Evolutionary conservation across 768 basidiomycete genomes (phyloP).

Genomic region (Chalciporus piperatus): DNA sequence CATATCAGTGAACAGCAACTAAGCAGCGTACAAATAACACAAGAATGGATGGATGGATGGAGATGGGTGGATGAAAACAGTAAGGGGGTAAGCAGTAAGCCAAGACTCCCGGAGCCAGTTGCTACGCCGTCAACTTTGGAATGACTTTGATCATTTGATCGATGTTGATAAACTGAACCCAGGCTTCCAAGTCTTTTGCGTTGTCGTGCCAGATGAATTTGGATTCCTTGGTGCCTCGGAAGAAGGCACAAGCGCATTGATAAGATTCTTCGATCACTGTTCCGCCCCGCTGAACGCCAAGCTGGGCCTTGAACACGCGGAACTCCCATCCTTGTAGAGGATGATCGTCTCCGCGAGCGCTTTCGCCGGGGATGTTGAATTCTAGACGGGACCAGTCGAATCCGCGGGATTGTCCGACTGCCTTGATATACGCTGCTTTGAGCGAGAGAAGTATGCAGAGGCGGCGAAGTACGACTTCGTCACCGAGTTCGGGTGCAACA

Average conservation of each 20-base stretch:
- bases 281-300: slow-evolving; percentile 62
- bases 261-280: slow-evolving; percentile 60
- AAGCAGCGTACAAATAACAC: not conserved
- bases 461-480: slow-evolving; percentile 68
- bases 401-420: slow-evolving; percentile 76
- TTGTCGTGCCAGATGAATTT: slow-evolving; percentile 73
- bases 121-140: slow-evolving; percentile 62
- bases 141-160: slow-evolving; percentile 81
- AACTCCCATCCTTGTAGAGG: slow-evolving; percentile 83
- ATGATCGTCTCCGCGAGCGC: slow-evolving; percentile 64
- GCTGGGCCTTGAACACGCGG: slow-evolving; percentile 69
- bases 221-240: slow-evolving; percentile 60
- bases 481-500: slow-evolving; percentile 48
- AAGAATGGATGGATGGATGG: no score
- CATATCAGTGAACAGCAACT: not conserved
- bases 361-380: slow-evolving; percentile 67
- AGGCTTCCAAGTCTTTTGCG: slow-evolving; percentile 63
- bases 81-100: not conserved
- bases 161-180: slow-evolving; percentile 83
- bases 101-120: not conserved
- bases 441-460: slow-evolving; percentile 76
- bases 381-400: slow-evolving; percentile 83
- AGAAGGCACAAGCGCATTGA: slow-evolving; percentile 77
- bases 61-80: no score
- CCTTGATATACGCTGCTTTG: slow-evolving; percentile 80